Percentiles rank a stretch among this genome's conserved stretches.
phyloP scores from a whole-genome alignment of 1,139 yeast genomes.

The Saccharomyces hybrid region DNA sequence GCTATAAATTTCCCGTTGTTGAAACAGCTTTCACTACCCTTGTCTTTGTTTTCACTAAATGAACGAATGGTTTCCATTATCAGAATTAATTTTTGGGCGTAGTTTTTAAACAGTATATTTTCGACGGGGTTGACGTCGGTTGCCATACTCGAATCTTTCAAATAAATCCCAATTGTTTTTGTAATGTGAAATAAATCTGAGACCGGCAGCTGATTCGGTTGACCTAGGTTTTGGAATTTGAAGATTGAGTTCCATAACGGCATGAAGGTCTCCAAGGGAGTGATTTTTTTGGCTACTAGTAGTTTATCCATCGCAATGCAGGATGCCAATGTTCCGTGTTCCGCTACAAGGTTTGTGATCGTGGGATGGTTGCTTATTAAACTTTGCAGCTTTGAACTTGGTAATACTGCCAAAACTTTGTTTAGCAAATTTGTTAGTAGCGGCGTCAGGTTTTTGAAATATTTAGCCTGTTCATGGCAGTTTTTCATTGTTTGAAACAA shows the following conservation, averaged over 20 bases:
- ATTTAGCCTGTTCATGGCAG: constrained; percentile 24
- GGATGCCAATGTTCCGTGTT: constrained; percentile 12
- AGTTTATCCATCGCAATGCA: constrained; percentile 23
- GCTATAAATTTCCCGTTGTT: constrained; percentile 29
- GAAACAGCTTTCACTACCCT: constrained; percentile 21
- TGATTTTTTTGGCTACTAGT: constrained; percentile 12
- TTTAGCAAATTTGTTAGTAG: constrained; percentile 19
- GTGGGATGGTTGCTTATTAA: constrained; percentile 9
- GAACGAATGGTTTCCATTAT: constrained; percentile 15
- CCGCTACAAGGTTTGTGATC: constrained; percentile 11
- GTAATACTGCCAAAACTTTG: constrained; percentile 24
- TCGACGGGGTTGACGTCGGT: neutral
- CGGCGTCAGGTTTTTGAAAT: constrained; percentile 19
- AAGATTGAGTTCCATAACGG: constrained; percentile 20
- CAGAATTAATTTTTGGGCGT: constrained; percentile 6
- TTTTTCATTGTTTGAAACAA: constrained; percentile 15
- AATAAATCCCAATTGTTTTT: constrained; percentile 28
- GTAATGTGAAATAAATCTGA: constrained; percentile 24
- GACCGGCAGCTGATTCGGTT: constrained; percentile 11
- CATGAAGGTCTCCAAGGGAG: constrained; percentile 3
- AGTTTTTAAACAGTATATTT: constrained; percentile 8
- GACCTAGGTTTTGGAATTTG: constrained; percentile 13
- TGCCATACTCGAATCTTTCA: constrained; percentile 9
- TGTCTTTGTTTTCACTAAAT: constrained; percentile 14
- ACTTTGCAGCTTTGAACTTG: constrained; percentile 18